Evolutionary conservation across 371 early-diverging fungal species (phyloP).

Genomic region (Parasitella parasitica): DNA sequence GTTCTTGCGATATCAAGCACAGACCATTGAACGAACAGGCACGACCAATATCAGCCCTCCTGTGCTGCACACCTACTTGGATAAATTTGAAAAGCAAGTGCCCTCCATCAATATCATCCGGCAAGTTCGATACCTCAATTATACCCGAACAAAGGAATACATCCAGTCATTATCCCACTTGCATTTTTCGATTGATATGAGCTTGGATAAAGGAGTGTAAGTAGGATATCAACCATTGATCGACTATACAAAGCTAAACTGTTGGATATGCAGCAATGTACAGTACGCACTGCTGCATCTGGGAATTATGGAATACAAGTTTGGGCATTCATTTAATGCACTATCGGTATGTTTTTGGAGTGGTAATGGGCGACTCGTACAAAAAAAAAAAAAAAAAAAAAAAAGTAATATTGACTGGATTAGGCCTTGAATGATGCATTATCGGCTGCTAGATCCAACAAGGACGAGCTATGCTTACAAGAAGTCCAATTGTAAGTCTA

Average conservation of each 20-base stretch:
- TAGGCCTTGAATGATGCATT: slow-evolving; percentile 41
- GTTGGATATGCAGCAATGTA: slow-evolving; percentile 18
- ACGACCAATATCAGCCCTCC: slow-evolving; percentile 25
- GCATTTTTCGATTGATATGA: slow-evolving; percentile 34
- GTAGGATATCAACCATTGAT: too few relatives aligned
- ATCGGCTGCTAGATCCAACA: slow-evolving; percentile 32
- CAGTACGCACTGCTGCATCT: slow-evolving; percentile 40
- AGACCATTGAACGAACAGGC: slow-evolving; percentile 36
- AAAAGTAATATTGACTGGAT: background rate
- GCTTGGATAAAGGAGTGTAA: slow-evolving; percentile 34
- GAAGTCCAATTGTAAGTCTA: slow-evolving; percentile 30
- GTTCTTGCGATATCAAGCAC: slow-evolving; percentile 31
- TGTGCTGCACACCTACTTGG: slow-evolving; percentile 26
- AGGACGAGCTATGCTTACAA: slow-evolving; percentile 37
- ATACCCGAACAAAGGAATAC: slow-evolving; percentile 40
- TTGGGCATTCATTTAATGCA: slow-evolving; percentile 37
- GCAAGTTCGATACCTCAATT: slow-evolving; percentile 42
- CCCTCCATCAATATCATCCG: slow-evolving; percentile 24
- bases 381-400: too few relatives aligned
- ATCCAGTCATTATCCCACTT: slow-evolving; percentile 30
- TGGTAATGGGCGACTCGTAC: too few relatives aligned
- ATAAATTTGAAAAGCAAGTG: slow-evolving; percentile 28
- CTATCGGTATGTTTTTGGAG: slow-evolving; percentile 20
- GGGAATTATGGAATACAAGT: slow-evolving; percentile 41
- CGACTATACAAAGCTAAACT: background rate